Evolutionary conservation across 306 rosid species (phyloP).

Genomic region (Citrullus amarus): DNA sequence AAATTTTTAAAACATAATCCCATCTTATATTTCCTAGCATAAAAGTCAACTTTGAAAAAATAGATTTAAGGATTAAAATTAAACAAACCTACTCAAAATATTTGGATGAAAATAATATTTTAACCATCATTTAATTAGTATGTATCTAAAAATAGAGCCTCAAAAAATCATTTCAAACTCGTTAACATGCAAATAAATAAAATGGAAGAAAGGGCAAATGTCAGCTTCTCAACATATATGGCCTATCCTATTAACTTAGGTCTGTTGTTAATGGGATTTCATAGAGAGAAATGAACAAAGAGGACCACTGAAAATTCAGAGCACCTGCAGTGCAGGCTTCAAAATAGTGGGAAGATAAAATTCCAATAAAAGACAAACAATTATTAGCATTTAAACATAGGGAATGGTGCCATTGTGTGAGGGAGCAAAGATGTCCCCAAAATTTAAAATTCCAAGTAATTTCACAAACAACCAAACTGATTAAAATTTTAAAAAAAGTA

Average conservation of each 20-base stretch:
- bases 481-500: too few relatives aligned
- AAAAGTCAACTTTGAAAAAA: too few relatives aligned
- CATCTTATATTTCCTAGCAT: too few relatives aligned
- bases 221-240: neutral
- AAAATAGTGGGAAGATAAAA: neutral
- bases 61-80: too few relatives aligned
- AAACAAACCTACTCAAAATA: too few relatives aligned
- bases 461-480: neutral
- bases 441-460: neutral
- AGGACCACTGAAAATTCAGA: conserved; percentile 1
- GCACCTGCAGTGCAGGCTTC: neutral
- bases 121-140: neutral
- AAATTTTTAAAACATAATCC: too few relatives aligned
- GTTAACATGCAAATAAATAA: too few relatives aligned
- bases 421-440: neutral
- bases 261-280: neutral
- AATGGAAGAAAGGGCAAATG: neutral
- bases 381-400: neutral
- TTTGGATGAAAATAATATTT: too few relatives aligned
- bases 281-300: neutral
- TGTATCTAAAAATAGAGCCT: too few relatives aligned
- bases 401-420: neutral
- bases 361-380: neutral
- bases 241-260: neutral
- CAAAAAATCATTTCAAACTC: too few relatives aligned